phyloP scores from a whole-genome alignment of 768 basidiomycete genomes.

The Pulveroboletus sp. region DNA sequence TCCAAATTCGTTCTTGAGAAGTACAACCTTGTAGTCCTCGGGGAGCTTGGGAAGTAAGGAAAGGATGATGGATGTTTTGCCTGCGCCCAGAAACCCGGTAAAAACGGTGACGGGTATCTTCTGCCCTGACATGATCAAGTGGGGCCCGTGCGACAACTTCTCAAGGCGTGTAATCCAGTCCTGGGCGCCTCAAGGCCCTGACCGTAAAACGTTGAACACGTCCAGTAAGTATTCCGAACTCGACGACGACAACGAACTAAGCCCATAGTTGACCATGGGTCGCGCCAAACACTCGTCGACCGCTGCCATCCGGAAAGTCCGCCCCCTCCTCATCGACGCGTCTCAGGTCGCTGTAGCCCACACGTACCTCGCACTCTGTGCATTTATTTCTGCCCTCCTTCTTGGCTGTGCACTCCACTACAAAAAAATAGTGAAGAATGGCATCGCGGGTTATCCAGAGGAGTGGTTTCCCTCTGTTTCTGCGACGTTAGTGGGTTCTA shows the following conservation, averaged over 20 bases:
- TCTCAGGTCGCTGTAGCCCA: slow-evolving; percentile 58
- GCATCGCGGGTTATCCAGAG: slow-evolving; percentile 73
- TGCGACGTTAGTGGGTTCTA: slow-evolving; percentile 52
- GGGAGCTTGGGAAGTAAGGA: slow-evolving; percentile 79
- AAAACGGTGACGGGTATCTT: slow-evolving; percentile 78
- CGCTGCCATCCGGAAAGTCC: slow-evolving; percentile 3
- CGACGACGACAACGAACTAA: background rate
- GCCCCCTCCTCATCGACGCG: slow-evolving; percentile 36
- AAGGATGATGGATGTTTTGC: slow-evolving; percentile 78
- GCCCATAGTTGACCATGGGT: slow-evolving; percentile 9
- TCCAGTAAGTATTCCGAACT: background rate
- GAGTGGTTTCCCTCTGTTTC: slow-evolving; percentile 94
- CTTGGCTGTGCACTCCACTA: slow-evolving; percentile 71
- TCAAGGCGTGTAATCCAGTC: background rate
- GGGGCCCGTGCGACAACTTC: background rate
- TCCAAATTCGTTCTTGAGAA: slow-evolving; percentile 96
- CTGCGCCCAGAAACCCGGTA: slow-evolving; percentile 88
- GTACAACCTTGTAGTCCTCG: slow-evolving; percentile 79
- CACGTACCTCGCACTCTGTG: slow-evolving; percentile 57
- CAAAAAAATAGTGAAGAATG: slow-evolving; percentile 81
- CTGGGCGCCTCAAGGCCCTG: background rate
- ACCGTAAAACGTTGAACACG: background rate
- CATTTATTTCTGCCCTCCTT: slow-evolving; percentile 61
- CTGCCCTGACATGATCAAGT: slow-evolving; percentile 7
- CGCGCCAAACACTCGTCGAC: slow-evolving; percentile 9